A percentile compares a stretch with the other conserved stretches of the same genome.
Conservation (phyloP, 2,329 filamentous ascomycete species). For the Xylaria multiplex region DNA sequence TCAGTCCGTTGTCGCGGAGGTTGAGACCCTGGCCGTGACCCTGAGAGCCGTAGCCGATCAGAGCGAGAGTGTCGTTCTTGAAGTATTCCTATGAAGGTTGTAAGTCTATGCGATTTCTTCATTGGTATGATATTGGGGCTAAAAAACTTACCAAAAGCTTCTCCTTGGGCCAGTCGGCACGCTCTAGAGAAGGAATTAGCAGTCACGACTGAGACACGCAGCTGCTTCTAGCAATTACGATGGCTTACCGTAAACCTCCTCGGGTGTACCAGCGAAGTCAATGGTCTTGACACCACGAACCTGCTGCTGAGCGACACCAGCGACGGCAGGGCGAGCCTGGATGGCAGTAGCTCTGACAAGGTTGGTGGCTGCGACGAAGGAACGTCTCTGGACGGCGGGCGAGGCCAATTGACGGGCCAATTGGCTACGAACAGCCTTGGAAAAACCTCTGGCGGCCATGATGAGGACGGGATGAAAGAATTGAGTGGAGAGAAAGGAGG, state of each 20-base stretch:
- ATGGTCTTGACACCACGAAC: slow-evolving; percentile 95
- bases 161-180: slow-evolving; percentile 97
- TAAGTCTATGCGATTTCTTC: slow-evolving; percentile 34
- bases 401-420: slow-evolving; percentile 71
- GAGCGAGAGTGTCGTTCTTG: slow-evolving; percentile 98
- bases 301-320: slow-evolving; percentile 66
- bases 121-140: background rate
- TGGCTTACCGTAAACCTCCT: slow-evolving; percentile 86
- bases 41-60: slow-evolving; percentile 98
- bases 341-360: slow-evolving; percentile 64
- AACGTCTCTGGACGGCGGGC: slow-evolving; percentile 69
- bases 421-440: slow-evolving; percentile 71
- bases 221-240: background rate
- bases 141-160: slow-evolving; percentile 88
- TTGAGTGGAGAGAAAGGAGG: slow-evolving; percentile 44
- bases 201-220: slow-evolving; percentile 39
- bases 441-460: slow-evolving; percentile 83
- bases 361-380: slow-evolving; percentile 69
- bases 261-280: slow-evolving; percentile 95
- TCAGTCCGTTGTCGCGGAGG: slow-evolving; percentile 99
- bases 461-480: slow-evolving; percentile 53
- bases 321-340: slow-evolving; percentile 58
- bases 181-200: slow-evolving; percentile 69
- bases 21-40: slow-evolving; percentile 99
- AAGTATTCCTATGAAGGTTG: slow-evolving; percentile 82